Evolutionary conservation across 495 filamentous ascomycete genomes (phyloP), one percentile per base, ranked within the genome.

Genomic region (Penicillium coffeae): DNA sequence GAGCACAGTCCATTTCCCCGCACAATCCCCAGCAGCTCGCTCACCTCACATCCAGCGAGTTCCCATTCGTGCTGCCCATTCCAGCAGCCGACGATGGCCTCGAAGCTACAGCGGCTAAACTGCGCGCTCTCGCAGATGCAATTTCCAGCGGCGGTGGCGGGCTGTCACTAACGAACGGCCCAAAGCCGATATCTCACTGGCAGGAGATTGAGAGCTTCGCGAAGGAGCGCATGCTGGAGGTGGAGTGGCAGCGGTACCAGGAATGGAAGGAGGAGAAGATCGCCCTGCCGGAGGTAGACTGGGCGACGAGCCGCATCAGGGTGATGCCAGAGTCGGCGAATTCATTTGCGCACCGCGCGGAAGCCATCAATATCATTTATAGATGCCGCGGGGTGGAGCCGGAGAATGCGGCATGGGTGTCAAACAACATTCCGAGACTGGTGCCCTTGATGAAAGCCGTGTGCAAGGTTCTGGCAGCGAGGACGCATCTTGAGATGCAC

Each of bases 311-410:
- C 39, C 37, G 47, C 16, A 38, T 42, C 1, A 44, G 50, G 2
- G 37, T 66, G 3, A 48, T 50, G 0, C 22, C 47, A 9, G 38
- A 53, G 10, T 54, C 52, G 21, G 20, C 52, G n/a, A 59, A 55
- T 34, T 62, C 45, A 10, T 62, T 62, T 22, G 25, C 46, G 3
- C 47, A 59, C 21, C 57, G 61, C n/a, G 61, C 61, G 9, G 52
- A 33, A 13, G 66, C 61, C 10, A 69, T 69, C 59, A 54, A 66
- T 45, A 39, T 62, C 5, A 39, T 66, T 38, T 66, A 59, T 56
- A 33, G 44, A 3, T 50, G 54, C 12, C 30, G 54, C 33, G 58
- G 55, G 8, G 55, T 61, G 18, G 56, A 52, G 1, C 54, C 62
- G 0, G 59, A 66, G 43, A 45, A 69, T 55, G 66, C 63, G 8